These are phyloP conservation scores for Saturnispora serradocipensis DNA, from an alignment of 805 yeast genomes.

Conservation along the genomic window DNA sequence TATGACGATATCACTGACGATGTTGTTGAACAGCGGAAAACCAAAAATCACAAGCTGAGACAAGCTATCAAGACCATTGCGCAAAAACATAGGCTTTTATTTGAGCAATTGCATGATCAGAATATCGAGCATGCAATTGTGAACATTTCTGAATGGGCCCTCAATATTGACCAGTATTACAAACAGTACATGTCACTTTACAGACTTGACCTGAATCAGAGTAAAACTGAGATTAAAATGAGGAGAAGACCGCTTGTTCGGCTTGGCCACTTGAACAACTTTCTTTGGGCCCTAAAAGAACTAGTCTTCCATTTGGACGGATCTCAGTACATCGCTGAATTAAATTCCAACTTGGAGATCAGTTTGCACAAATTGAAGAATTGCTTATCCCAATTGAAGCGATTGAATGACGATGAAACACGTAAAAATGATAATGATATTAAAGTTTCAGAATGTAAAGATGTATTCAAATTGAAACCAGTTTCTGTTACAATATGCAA, in stretches of 20 bases:
- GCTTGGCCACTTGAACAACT: slow-evolving; percentile 20
- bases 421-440: slow-evolving; percentile 12
- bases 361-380: slow-evolving; percentile 15
- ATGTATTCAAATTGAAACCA: slow-evolving; percentile 15
- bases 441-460: slow-evolving; percentile 19
- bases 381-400: slow-evolving; percentile 15
- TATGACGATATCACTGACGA: slow-evolving; percentile 20
- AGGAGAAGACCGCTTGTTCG: slow-evolving; percentile 27
- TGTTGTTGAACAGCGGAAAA: slow-evolving; percentile 14
- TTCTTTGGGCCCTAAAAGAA: slow-evolving; percentile 17
- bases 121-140: slow-evolving; percentile 13
- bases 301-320: slow-evolving; percentile 15
- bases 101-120: slow-evolving; percentile 5
- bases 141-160: slow-evolving; percentile 22
- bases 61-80: slow-evolving; percentile 13
- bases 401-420: slow-evolving; percentile 20
- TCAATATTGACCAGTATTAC: slow-evolving; percentile 16
- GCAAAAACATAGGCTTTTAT: slow-evolving; percentile 15
- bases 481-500: slow-evolving; percentile 17
- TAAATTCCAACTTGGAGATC: slow-evolving; percentile 21
- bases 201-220: slow-evolving; percentile 17
- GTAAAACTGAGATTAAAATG: slow-evolving; percentile 21
- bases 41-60: slow-evolving; percentile 15
- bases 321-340: slow-evolving; percentile 15
- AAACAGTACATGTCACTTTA: slow-evolving; percentile 17